Conservation (phyloP, 2,329 filamentous ascomycete genomes). For the Talaromyces sp. region DNA sequence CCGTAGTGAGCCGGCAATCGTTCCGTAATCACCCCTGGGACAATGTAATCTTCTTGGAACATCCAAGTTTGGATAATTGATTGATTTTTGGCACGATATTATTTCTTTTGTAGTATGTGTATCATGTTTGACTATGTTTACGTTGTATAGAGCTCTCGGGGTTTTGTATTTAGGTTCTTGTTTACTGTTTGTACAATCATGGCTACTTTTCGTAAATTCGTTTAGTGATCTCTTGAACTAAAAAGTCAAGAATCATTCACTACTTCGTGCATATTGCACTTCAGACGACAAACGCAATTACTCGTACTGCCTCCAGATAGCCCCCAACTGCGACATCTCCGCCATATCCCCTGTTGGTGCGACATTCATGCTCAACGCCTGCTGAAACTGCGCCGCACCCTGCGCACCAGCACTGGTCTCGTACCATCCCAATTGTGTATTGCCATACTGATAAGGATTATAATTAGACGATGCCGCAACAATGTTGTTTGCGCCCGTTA, state of each 20-base stretch:
- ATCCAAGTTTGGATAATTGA: background rate
- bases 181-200: background rate
- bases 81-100: background rate
- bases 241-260: background rate
- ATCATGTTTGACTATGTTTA: too few relatives aligned
- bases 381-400: constrained; percentile 15
- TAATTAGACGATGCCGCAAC: background rate
- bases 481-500: constrained; percentile 12
- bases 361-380: constrained; percentile 13
- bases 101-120: background rate
- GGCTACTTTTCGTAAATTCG: background rate
- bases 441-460: constrained; percentile 7
- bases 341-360: constrained; percentile 15
- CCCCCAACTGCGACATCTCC: constrained; percentile 14
- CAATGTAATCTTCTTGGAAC: background rate
- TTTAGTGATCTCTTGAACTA: background rate
- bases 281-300: background rate
- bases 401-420: constrained; percentile 13
- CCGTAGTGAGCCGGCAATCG: background rate
- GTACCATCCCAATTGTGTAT: constrained; percentile 10
- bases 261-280: background rate
- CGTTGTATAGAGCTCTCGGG: background rate
- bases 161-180: background rate
- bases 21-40: too few relatives aligned
- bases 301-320: constrained; percentile 14